These are phyloP conservation scores for Elongisporangium prolatum DNA, from an alignment of 352 stramenopile genomes.

Conservation along the genomic window DNA sequence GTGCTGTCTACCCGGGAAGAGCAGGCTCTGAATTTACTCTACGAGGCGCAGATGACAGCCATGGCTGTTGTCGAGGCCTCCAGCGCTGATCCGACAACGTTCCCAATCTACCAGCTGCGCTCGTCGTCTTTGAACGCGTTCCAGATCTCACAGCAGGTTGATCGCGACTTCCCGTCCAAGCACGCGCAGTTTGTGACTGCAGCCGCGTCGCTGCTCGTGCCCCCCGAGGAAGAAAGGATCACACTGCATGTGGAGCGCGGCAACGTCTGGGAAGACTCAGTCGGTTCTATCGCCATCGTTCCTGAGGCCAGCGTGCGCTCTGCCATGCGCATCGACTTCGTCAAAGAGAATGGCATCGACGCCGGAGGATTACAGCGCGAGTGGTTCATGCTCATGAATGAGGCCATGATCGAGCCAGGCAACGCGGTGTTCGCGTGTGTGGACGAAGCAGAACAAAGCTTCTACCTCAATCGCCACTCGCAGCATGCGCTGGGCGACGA, in stretches of 20 bases:
- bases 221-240: constrained; percentile 15
- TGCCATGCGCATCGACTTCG: not conserved
- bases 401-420: constrained; percentile 1
- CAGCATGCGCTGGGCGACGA: too few species aligned
- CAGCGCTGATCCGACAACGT: too few species aligned
- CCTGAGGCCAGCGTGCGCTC: constrained; percentile 5
- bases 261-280: constrained; percentile 26
- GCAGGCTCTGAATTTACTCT: too few species aligned
- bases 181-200: constrained; percentile 26
- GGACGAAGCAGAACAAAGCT: too few species aligned
- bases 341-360: too few species aligned
- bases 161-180: constrained; percentile 14
- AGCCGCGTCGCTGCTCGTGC: constrained; percentile 2
- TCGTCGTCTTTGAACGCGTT: not conserved
- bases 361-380: too few species aligned
- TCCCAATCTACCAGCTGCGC: not conserved
- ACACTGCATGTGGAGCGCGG: constrained; percentile 21
- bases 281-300: constrained; percentile 15
- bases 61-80: too few species aligned
- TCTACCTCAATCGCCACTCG: too few species aligned
- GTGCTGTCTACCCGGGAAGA: too few species aligned
- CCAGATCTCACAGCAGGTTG: not conserved
- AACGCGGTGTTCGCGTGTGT: too few species aligned
- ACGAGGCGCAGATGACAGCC: too few species aligned
- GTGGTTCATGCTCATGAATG: too few species aligned